phyloP scores from a whole-genome alignment of 495 filamentous ascomycete genomes.

The Penicillium mononematosum region DNA sequence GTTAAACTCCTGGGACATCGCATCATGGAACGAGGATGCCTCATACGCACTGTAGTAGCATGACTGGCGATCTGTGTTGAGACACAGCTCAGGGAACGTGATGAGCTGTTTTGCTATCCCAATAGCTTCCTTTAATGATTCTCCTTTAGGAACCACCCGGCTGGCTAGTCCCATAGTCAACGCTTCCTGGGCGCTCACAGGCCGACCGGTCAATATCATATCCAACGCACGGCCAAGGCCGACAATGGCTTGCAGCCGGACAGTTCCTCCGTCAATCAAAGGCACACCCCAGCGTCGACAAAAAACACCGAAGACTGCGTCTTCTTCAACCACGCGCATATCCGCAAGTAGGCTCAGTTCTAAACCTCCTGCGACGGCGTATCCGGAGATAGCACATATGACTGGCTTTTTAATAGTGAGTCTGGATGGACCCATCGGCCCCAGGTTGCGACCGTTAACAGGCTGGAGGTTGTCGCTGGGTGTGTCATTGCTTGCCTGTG shows the following conservation, averaged over 20 bases:
- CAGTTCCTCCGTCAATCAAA: constrained; percentile 51
- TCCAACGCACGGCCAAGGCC: constrained; percentile 50
- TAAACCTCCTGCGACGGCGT: constrained; percentile 50
- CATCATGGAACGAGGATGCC: constrained; percentile 44
- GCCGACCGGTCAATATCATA: constrained; percentile 51
- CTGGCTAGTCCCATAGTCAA: constrained; percentile 48
- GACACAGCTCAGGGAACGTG: constrained; percentile 44
- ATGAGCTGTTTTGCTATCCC: constrained; percentile 42
- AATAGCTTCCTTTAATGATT: constrained; percentile 43
- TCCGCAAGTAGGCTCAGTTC: constrained; percentile 49
- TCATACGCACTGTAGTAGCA: constrained; percentile 48
- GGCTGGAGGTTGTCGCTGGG: constrained; percentile 20
- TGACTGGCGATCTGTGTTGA: constrained; percentile 40
- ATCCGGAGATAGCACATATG: constrained; percentile 46
- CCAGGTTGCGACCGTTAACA: constrained; percentile 31
- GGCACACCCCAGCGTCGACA: constrained; percentile 51
- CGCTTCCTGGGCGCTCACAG: constrained; percentile 46
- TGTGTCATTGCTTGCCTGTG: constrained; percentile 15
- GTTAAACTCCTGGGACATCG: constrained; percentile 42
- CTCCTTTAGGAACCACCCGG: constrained; percentile 47
- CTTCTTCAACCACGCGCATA: constrained; percentile 47
- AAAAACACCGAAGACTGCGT: constrained; percentile 50
- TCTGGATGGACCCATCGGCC: constrained; percentile 48
- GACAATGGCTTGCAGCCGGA: constrained; percentile 47
- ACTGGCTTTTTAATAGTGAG: constrained; percentile 41